A percentile compares a stretch with the other conserved stretches of the same genome.
phyloP scores from a whole-genome alignment of 164 flowering plant species.

The Umbellularia californica region DNA sequence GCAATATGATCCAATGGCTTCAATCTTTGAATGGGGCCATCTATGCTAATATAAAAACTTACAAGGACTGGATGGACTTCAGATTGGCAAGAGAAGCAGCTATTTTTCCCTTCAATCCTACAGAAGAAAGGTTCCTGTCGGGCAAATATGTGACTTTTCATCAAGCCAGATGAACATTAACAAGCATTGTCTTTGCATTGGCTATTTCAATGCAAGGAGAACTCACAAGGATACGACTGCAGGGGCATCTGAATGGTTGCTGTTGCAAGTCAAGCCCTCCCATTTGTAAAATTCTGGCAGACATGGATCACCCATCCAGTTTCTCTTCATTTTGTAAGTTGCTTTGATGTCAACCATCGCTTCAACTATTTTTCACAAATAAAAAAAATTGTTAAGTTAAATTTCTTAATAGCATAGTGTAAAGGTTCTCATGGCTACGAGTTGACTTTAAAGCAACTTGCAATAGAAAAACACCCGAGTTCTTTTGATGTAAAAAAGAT shows the following conservation, averaged over 20 bases:
- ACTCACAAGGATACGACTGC: conserved; percentile 38
- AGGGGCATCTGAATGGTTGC: conserved; percentile 13
- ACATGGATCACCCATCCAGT: conserved; percentile 64
- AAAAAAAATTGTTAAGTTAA: no score
- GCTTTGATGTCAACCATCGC: conserved; percentile 32
- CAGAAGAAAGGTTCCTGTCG: conserved; percentile 32
- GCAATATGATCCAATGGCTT: no score
- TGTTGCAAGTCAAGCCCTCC: conserved; percentile 42
- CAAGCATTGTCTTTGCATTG: not conserved
- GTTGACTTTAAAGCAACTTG: no score
- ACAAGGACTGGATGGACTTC: conserved; percentile 26
- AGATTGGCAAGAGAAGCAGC: conserved; percentile 25
- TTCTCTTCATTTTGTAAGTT: conserved; percentile 21
- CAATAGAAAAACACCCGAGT: no score
- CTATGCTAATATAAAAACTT: conserved; percentile 12
- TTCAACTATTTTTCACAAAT: conserved; percentile 19
- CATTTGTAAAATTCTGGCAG: conserved; percentile 29
- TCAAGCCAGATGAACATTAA: no score
- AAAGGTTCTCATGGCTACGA: no score
- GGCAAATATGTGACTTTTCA: not conserved
- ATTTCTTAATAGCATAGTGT: no score
- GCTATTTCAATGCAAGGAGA: not conserved
- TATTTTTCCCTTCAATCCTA: conserved; percentile 35
- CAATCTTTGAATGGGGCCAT: no score
- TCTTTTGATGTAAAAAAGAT: no score